phyloP scores from a whole-genome alignment of 2,329 filamentous ascomycete genomes.

The Talaromyces albobiverticillius region DNA sequence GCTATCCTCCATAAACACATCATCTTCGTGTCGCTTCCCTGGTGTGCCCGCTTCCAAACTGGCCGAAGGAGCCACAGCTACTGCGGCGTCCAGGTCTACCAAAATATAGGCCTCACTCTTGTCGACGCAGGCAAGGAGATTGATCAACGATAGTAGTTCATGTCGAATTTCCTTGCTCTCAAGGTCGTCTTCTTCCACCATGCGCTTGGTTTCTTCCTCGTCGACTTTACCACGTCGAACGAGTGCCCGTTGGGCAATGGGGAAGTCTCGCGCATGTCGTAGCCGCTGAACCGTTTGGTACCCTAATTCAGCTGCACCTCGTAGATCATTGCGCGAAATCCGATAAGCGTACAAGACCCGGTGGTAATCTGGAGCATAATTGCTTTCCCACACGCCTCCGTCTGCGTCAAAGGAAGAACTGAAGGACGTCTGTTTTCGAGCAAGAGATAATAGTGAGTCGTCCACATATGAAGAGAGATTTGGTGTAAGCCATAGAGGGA shows the following conservation, averaged over 20 bases:
- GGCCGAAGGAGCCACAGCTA: conserved; percentile 5
- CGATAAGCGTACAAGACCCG: conserved; percentile 91
- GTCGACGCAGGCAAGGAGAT: conserved; percentile 82
- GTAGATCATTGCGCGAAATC: conserved; percentile 78
- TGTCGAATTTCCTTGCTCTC: conserved; percentile 57
- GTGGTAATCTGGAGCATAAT: conserved; percentile 66
- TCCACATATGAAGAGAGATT: conserved; percentile 77
- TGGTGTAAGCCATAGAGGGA: conserved; percentile 65
- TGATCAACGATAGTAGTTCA: conserved; percentile 88
- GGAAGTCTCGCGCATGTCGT: conserved; percentile 33
- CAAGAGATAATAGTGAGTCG: conserved; percentile 69
- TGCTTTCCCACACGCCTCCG: conserved; percentile 21
- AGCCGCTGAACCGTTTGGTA: conserved; percentile 56
- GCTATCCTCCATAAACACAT: conserved; percentile 39
- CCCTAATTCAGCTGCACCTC: conserved; percentile 64
- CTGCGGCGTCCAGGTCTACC: conserved; percentile 45
- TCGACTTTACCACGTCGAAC: conserved; percentile 31
- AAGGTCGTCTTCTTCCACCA: conserved; percentile 40
- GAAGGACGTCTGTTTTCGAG: conserved; percentile 66
- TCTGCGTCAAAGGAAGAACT: conserved; percentile 39
- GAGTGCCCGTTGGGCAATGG: conserved; percentile 32
- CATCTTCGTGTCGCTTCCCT: conserved; percentile 43
- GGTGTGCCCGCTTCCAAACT: conserved; percentile 29
- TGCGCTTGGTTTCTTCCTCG: conserved; percentile 25
- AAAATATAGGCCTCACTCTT: conserved; percentile 72